Base-by-base conservation (phyloP, 2,329 filamentous ascomycete genomes). In the Stagonosporopsis tanaceti region DNA sequence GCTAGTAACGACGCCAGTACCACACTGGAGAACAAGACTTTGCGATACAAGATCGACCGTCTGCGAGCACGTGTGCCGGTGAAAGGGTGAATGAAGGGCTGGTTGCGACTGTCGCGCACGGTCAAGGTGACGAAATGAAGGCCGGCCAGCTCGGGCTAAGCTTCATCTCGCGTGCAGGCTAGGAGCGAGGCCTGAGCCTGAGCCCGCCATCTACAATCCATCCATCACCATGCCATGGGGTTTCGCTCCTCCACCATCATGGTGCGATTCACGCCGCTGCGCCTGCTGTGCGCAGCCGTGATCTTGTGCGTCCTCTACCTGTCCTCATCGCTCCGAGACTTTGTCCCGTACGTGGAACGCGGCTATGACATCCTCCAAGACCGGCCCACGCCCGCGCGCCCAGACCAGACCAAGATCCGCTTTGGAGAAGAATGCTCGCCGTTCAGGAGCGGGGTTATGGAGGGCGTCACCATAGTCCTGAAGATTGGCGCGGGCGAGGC, bases 401-500 rank as follows among this genome's bases (percentile, higher is more conserved):
- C 67, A 52, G 62, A 61, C 30, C 59, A 63, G 50, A 56, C 68
- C 20, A 59, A 53, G 50, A 64, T 74, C 25, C 57, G 50, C 51
- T 69, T 70, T 50, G 72, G 72, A 45, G 58, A 70, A 24, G 67
- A 70, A 45, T 75, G 72, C 64, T 69, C 71, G 15, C 71, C 71
- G 28, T 75, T 75, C 56, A 57, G 44, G 38, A 60, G 62, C 47
- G 71, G 71, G 60, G 68, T 65, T 60, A 70, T 75, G 68, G 64
- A 72, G 38, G 81, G 85, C 67, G 71, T 86, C 25, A 80, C 85
- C 15, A 78, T 87, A 12, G 78, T 86, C 17, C 76, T 87, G 61
- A 84, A 85, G 63, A 85, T 85, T 4, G 85, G 85, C 44, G 82
- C 84, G 6, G 85, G 83, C 15, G 84, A 87, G 67, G 79, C 83